Conservation (phyloP, 805 yeast genomes). For the Sugiyamaella qingdaonensis region DNA sequence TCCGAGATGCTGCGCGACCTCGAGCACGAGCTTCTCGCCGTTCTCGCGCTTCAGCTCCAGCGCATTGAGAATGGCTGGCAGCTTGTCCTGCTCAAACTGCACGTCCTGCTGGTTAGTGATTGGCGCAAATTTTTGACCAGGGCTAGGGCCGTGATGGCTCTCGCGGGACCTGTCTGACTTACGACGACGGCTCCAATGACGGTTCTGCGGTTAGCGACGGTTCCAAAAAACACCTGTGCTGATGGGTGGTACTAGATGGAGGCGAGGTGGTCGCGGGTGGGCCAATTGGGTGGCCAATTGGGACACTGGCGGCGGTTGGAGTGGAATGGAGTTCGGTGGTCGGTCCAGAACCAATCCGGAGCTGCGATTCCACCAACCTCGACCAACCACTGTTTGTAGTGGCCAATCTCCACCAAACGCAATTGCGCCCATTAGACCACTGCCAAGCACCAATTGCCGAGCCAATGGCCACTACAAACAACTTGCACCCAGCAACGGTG, state of each 20-base stretch:
- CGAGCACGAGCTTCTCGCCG: constrained; percentile 80
- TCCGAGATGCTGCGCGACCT: constrained; percentile 99
- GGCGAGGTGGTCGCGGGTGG: too few species aligned
- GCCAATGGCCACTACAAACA: too few species aligned
- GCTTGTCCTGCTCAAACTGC: constrained; percentile 94
- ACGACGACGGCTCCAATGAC: constrained; percentile 98
- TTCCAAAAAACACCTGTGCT: neutral
- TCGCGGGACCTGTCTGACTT: too few species aligned
- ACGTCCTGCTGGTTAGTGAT: constrained; percentile 48
- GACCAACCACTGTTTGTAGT: too few species aligned
- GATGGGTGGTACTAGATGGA: too few species aligned
- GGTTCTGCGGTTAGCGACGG: constrained; percentile 52
- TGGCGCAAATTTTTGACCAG: constrained; percentile 1
- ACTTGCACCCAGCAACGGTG: too few species aligned
- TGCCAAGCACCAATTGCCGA: too few species aligned
- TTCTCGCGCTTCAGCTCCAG: constrained; percentile 76
- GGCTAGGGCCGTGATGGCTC: neutral
- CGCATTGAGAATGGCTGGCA: constrained; percentile 97
- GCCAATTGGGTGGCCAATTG: neutral
- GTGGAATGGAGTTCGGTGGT: too few species aligned
- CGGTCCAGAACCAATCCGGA: too few species aligned
- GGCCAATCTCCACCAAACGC: too few species aligned
- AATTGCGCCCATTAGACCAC: too few species aligned
- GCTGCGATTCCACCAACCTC: too few species aligned
- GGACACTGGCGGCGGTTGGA: neutral